These are phyloP conservation scores for Ustilago shanxiensis DNA, from an alignment of 1,284 basidiomycete species.

Conservation along the genomic window DNA sequence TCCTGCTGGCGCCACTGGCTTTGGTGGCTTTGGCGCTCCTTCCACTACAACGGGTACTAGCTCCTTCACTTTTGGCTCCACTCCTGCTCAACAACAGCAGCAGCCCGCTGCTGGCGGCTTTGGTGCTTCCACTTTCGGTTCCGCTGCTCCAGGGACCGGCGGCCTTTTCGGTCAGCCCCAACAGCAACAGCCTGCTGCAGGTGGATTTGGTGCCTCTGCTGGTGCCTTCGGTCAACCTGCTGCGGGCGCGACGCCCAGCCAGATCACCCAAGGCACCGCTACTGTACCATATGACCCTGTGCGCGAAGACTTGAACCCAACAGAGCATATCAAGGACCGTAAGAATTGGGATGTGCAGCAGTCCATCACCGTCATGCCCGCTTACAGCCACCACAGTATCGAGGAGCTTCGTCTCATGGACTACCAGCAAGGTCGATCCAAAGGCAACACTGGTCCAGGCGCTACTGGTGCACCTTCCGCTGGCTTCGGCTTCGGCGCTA, in stretches of 20 bases:
- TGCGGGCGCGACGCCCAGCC: conserved; percentile 27
- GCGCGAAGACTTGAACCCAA: conserved; percentile 59
- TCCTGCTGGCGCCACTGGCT: conserved; percentile 54
- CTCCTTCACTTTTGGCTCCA: conserved; percentile 56
- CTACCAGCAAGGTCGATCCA: conserved; percentile 59
- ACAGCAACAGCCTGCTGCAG: conserved; percentile 40
- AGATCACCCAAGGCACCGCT: conserved; percentile 61
- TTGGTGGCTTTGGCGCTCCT: conserved; percentile 58
- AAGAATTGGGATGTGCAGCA: conserved; percentile 64
- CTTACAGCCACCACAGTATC: conserved; percentile 56
- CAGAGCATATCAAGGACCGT: conserved; percentile 60
- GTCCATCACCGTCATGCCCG: conserved; percentile 61
- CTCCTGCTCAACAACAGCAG: conserved; percentile 37
- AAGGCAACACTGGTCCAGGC: conserved; percentile 57
- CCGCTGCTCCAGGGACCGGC: conserved; percentile 18
- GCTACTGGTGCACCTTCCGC: conserved; percentile 41
- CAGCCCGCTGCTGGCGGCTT: conserved; percentile 47
- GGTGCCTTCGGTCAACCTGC: conserved; percentile 46
- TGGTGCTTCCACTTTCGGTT: conserved; percentile 48
- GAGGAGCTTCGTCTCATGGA: conserved; percentile 64
- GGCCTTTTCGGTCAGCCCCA: conserved; percentile 58
- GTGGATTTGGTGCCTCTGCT: conserved; percentile 43
- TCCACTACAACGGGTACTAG: conserved; percentile 29
- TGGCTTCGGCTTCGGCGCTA: conserved; percentile 56
- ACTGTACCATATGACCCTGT: conserved; percentile 58